These are phyloP conservation scores for Alternaria solani DNA, from an alignment of 2,329 filamentous ascomycete genomes.

Conservation along the genomic window DNA sequence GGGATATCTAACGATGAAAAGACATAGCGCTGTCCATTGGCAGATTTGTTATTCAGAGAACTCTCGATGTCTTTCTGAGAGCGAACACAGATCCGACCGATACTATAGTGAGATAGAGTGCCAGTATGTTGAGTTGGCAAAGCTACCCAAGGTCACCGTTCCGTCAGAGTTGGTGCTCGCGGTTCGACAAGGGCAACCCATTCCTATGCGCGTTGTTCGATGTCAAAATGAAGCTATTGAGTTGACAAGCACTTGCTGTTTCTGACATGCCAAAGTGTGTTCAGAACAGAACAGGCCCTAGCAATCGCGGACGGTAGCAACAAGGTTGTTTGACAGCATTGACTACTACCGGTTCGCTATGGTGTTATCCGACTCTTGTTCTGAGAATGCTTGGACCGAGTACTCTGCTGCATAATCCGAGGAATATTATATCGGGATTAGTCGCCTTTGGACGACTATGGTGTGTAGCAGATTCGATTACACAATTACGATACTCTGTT, in stretches of 20 bases:
- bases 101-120: not conserved
- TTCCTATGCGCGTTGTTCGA: not conserved
- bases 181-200: not conserved
- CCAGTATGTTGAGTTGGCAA: not conserved
- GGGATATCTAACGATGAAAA: accelerated
- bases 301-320: not conserved
- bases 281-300: not conserved
- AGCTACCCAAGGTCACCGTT: not conserved
- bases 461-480: not conserved
- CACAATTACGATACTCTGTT: not conserved
- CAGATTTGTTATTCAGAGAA: not conserved
- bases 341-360: not conserved
- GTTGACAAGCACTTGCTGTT: accelerated
- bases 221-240: not conserved
- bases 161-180: not conserved
- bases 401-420: not conserved
- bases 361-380: not conserved
- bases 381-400: not conserved
- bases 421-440: not conserved
- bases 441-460: not conserved
- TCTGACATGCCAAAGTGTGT: not conserved
- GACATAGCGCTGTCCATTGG: not conserved
- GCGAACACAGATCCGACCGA: accelerated
- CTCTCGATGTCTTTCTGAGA: not conserved
- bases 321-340: not conserved